Evolutionary conservation across 345 rosid genomes (phyloP), one percentile per base, ranked within the genome.

Genomic region (Rhizophora apiculata): DNA sequence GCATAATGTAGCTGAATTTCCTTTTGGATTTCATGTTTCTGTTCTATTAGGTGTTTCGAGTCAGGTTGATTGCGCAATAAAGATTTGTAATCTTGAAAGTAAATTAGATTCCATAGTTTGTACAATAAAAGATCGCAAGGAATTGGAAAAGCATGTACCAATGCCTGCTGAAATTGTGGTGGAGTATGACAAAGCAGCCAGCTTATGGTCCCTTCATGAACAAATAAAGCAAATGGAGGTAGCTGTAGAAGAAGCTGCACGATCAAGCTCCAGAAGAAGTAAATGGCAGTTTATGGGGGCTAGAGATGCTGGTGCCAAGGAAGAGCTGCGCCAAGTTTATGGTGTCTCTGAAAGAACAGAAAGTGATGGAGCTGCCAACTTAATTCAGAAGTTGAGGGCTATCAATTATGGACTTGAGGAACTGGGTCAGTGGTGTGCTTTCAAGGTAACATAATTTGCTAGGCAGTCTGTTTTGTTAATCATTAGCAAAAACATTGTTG

Each of bases 201-300:
- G 84, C 68, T 82, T 94, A 80, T 94, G 96, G 97, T 94, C 96
- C 75, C 89, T 92, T 67, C 97, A 92, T 75, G 99, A 94, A 77
- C 85, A 90, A 72, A 85, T 94, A 71, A 91, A 92, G 83, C 93
- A 89, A 80, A 86, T 94, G 90, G 96, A 89, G 78, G 76, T 65
- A 65, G 85, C 91, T 70, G 96, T 92, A 73, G 99, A 89, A 77
- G 93, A 91, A 84, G 93, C 97, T n/a, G 96, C 96, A 70, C 87
- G 81, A 70, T 87, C 89, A 43, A 89, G 96, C 78, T 89, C 88
- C 64, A 84, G 89, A 76, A 89, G 81, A 81, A 94, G 97, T 80
- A 94, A 94, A 79, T 94, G 99, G 99, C 97, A 94, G 62, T 94
- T 94, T 80, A 94, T 94, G 99, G 99, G 99, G 74, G 99, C 99